Percentiles rank a stretch among this genome's conserved stretches.
Conservation (phyloP, 441 rosid species). For the Daphne laureola region DNA sequence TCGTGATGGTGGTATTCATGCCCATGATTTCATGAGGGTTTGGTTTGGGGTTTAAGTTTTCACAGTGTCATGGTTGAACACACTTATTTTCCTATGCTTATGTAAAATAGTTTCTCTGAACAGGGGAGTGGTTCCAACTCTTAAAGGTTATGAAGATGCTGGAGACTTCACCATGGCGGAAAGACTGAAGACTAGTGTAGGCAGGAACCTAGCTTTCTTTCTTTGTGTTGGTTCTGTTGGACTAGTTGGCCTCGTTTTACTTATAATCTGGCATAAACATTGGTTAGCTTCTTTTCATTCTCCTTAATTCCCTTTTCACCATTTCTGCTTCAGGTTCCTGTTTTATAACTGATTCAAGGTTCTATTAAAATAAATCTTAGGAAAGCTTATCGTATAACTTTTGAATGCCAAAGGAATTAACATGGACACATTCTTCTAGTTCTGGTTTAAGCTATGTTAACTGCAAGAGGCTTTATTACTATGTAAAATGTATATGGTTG, state of each 20-base stretch:
- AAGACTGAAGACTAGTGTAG: constrained; percentile 67
- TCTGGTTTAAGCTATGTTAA: too few species aligned
- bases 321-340: too few species aligned
- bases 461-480: too few species aligned
- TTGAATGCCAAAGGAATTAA: too few species aligned
- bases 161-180: constrained; percentile 73
- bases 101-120: constrained; percentile 38
- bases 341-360: too few species aligned
- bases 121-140: constrained; percentile 85
- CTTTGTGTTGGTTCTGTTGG: constrained; percentile 67
- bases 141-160: constrained; percentile 90
- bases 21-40: neutral
- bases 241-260: constrained; percentile 59
- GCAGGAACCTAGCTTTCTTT: constrained; percentile 63
- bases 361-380: too few species aligned
- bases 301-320: neutral
- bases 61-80: constrained; percentile 12
- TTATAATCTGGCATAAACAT: constrained; percentile 39
- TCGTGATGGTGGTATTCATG: neutral
- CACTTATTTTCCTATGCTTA: constrained; percentile 28
- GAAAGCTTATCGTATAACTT: too few species aligned
- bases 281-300: constrained; percentile 27
- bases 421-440: too few species aligned
- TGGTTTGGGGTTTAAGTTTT: neutral
- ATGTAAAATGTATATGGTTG: too few species aligned